A percentile compares a stretch with the other conserved stretches of the same genome.
phyloP scores from a whole-genome alignment of 257 asterid genomes.

The Verbascum thapsus region DNA sequence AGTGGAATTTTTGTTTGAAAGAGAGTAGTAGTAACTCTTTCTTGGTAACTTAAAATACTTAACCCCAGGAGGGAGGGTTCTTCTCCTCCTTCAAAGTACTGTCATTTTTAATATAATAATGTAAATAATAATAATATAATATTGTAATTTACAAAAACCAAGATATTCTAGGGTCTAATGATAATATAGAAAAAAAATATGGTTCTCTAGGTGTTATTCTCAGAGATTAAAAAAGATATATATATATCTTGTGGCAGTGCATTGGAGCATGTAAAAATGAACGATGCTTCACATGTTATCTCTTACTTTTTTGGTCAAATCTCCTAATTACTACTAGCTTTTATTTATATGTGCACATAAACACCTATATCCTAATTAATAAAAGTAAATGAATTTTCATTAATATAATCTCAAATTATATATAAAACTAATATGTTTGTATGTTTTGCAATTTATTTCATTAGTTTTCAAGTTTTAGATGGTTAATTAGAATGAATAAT shows the following conservation, averaged over 20 bases:
- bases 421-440: no score
- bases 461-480: no score
- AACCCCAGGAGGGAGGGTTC: neutral
- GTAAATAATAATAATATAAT: neutral
- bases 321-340: no score
- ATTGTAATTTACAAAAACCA: conserved; percentile 29
- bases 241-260: conserved; percentile 14
- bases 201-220: conserved; percentile 37
- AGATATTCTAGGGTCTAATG: conserved; percentile 34
- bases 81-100: conserved; percentile 1
- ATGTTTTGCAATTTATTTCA: no score
- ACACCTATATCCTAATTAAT: no score
- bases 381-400: no score
- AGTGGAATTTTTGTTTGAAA: conserved; percentile 38
- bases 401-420: no score
- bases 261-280: conserved; percentile 26
- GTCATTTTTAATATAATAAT: neutral
- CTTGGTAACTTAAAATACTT: conserved; percentile 9
- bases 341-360: no score
- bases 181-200: neutral
- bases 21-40: neutral
- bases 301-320: no score
- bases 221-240: conserved; percentile 30
- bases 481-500: no score
- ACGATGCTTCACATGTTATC: conserved; percentile 22